These are phyloP conservation scores for Xenoacremonium recifei DNA, from an alignment of 2,329 filamentous ascomycete genomes.

Conservation along the genomic window DNA sequence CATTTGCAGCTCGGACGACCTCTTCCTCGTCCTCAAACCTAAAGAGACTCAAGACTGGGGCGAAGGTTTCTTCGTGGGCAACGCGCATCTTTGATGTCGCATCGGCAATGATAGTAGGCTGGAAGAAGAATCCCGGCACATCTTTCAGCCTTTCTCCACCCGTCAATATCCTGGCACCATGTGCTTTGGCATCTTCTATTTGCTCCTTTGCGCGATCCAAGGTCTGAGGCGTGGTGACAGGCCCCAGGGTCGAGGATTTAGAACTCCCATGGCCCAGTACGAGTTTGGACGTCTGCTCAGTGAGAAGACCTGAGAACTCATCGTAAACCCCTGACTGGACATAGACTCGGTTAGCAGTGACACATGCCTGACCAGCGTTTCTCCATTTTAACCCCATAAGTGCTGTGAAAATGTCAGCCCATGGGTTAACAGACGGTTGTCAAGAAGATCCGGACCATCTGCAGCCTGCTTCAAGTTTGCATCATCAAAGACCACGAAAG, in stretches of 20 bases:
- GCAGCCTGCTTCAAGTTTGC: neutral
- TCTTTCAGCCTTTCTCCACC: slow-evolving; percentile 28
- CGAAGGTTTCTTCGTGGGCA: neutral
- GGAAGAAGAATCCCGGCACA: neutral
- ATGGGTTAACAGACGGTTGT: too few relatives aligned
- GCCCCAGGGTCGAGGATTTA: slow-evolving; percentile 36
- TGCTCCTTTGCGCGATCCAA: neutral
- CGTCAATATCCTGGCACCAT: neutral
- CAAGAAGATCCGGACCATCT: too few relatives aligned
- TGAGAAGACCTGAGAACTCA: neutral
- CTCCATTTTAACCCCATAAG: slow-evolving; percentile 43
- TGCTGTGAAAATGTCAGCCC: slow-evolving; percentile 65
- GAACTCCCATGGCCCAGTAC: neutral
- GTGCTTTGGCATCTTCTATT: neutral
- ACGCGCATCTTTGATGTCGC: slow-evolving; percentile 26
- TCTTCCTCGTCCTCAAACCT: neutral
- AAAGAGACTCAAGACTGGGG: neutral
- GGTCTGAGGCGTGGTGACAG: neutral
- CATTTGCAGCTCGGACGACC: neutral
- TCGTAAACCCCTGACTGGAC: neutral
- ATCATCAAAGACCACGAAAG: slow-evolving; percentile 50
- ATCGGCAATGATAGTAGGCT: neutral
- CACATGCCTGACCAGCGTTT: neutral
- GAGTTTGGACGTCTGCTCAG: neutral
- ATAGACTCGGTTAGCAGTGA: neutral